Conservation (phyloP, 179 eudicot species). For the Drosera spatulata region DNA sequence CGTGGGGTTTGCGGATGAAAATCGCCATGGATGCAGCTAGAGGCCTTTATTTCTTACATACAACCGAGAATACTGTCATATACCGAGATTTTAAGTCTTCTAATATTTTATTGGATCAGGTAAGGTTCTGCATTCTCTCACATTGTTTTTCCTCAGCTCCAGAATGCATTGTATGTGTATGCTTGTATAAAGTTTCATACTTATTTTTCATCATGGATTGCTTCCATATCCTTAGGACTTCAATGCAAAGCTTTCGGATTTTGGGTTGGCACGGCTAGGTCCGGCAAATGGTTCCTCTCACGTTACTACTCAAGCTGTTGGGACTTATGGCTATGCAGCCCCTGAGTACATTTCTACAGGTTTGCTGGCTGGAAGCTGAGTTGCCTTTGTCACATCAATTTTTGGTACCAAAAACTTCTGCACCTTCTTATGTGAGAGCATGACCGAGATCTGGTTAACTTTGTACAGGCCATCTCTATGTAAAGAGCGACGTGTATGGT, state of each 20-base stretch:
- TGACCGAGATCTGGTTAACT: not conserved
- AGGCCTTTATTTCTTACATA: conserved; percentile 70
- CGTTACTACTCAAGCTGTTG: conserved; percentile 64
- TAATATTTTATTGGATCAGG: conserved; percentile 60
- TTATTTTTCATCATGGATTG: too few relatives aligned
- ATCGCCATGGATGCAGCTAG: conserved; percentile 70
- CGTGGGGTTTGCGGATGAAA: conserved; percentile 61
- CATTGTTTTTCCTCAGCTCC: not conserved
- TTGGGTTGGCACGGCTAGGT: conserved; percentile 79
- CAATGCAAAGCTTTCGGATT: conserved; percentile 74
- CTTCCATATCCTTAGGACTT: conserved; percentile 28
- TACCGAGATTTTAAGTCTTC: conserved; percentile 79
- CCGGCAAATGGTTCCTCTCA: conserved; percentile 62
- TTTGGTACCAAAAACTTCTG: too few relatives aligned
- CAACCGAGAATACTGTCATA: conserved; percentile 63
- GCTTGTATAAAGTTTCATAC: not conserved
- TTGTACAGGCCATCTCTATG: conserved; percentile 51
- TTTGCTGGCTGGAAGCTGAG: conserved; percentile 15
- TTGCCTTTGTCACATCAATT: too few relatives aligned
- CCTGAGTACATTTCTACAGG: conserved; percentile 32
- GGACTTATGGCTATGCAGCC: conserved; percentile 69
- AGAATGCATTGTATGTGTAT: not conserved
- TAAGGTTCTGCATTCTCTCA: conserved; percentile 6
- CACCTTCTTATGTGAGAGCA: too few relatives aligned
- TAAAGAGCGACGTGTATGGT: conserved; percentile 70